phyloP scores from a whole-genome alignment of 192 early-diverging fungal species.

The Coemansia sp. region DNA sequence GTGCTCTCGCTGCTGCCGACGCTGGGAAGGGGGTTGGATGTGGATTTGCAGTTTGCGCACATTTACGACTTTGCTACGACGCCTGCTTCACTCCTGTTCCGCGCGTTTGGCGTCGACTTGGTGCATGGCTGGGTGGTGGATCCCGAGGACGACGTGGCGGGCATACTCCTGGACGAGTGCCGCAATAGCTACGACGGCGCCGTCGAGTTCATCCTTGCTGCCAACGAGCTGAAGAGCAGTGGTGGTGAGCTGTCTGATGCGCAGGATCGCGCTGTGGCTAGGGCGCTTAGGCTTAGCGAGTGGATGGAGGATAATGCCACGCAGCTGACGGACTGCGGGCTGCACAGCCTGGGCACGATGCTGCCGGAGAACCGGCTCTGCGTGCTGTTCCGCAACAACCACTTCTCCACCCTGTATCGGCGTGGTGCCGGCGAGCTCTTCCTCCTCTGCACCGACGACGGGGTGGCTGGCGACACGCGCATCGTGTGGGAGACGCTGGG shows the following conservation, averaged over 20 bases:
- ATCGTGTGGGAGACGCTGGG: constrained; percentile 75
- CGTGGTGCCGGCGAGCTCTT: constrained; percentile 54
- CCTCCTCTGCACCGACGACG: constrained; percentile 71
- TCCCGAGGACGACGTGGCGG: constrained; percentile 59
- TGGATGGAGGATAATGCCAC: constrained; percentile 77
- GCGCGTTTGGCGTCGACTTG: constrained; percentile 73
- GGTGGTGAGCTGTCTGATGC: constrained; percentile 1
- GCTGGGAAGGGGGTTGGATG: constrained; percentile 61
- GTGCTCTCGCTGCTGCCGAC: constrained; percentile 36
- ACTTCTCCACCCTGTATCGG: constrained; percentile 78
- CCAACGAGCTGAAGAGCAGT: constrained; percentile 52
- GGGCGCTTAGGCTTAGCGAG: constrained; percentile 54
- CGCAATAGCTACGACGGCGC: constrained; percentile 75
- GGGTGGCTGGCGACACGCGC: constrained; percentile 59
- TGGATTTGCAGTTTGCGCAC: constrained; percentile 81
- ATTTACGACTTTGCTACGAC: constrained; percentile 70
- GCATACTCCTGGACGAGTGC: constrained; percentile 51
- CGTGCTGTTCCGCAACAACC: constrained; percentile 95
- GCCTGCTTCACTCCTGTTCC: constrained; percentile 66
- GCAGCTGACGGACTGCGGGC: constrained; percentile 83
- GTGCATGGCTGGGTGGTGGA: constrained; percentile 93
- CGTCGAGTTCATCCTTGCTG: constrained; percentile 74
- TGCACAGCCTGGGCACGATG: constrained; percentile 63
- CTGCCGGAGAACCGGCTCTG: constrained; percentile 60
- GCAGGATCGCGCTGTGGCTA: constrained; percentile 16